These are phyloP conservation scores for Retiboletus flavoniger DNA, from an alignment of 1,284 basidiomycete genomes.

Conservation along the genomic window DNA sequence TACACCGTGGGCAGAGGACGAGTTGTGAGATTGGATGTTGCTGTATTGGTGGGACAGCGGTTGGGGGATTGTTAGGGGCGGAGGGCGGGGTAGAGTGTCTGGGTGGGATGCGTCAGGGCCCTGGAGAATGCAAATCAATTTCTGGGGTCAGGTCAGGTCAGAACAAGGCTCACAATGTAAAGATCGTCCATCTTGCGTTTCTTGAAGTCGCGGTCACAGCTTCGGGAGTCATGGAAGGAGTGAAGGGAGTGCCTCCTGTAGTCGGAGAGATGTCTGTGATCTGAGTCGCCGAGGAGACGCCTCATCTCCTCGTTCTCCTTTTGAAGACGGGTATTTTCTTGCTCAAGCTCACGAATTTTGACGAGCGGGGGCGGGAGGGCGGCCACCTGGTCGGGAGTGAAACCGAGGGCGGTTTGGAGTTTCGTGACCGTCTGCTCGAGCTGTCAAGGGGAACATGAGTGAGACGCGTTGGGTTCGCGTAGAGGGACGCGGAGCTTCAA, in stretches of 20 bases:
- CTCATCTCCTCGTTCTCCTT: slow-evolving; percentile 71
- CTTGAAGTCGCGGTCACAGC: slow-evolving; percentile 62
- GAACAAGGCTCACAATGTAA: slow-evolving; percentile 48
- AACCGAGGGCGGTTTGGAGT: slow-evolving; percentile 68
- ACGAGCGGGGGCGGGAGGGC: slow-evolving; percentile 65
- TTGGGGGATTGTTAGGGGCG: slow-evolving; percentile 61
- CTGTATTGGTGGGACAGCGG: slow-evolving; percentile 39
- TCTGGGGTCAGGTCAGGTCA: too few species aligned
- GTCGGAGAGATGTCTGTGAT: slow-evolving; percentile 40
- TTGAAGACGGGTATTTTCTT: slow-evolving; percentile 65
- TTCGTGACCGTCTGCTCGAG: slow-evolving; percentile 80
- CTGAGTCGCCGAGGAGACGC: slow-evolving; percentile 51
- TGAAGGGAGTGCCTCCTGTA: slow-evolving; percentile 44
- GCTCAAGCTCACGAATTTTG: slow-evolving; percentile 73
- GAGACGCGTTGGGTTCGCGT: slow-evolving; percentile 15
- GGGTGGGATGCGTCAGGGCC: slow-evolving; percentile 28
- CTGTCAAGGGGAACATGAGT: slow-evolving; percentile 37
- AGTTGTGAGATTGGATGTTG: slow-evolving; percentile 30
- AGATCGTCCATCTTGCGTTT: slow-evolving; percentile 60
- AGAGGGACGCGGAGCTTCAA: slow-evolving; percentile 2
- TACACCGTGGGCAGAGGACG: slow-evolving; percentile 37
- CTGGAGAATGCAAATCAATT: slow-evolving; percentile 9
- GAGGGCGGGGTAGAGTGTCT: slow-evolving; percentile 51
- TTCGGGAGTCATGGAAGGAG: slow-evolving; percentile 43
- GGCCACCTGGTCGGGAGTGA: slow-evolving; percentile 66